These are phyloP conservation scores for Camellia granthamiana DNA, from an alignment of 148 eudicot species.

Conservation along the genomic window DNA sequence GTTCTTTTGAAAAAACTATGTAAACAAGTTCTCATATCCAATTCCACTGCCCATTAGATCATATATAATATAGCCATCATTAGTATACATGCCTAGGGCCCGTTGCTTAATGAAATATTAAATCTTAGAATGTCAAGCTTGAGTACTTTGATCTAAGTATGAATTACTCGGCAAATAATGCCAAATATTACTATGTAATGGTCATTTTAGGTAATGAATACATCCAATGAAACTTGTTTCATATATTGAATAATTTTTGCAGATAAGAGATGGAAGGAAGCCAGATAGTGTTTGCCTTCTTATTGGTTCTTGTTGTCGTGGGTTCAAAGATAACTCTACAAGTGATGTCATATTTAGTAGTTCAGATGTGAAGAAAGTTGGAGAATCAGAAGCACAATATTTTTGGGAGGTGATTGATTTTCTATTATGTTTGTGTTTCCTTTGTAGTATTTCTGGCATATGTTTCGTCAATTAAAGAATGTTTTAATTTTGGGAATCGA, in stretches of 20 bases:
- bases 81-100: not conserved
- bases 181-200: not conserved
- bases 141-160: not conserved
- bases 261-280: slow-evolving; percentile 81
- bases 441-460: not conserved
- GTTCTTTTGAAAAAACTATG: not conserved
- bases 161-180: not conserved
- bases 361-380: slow-evolving; percentile 58
- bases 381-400: slow-evolving; percentile 67
- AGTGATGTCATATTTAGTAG: slow-evolving; percentile 91
- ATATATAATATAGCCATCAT: not conserved
- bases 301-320: slow-evolving; percentile 92
- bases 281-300: slow-evolving; percentile 97
- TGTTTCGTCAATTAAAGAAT: not conserved
- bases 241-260: slow-evolving; percentile 15
- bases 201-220: not conserved
- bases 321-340: slow-evolving; percentile 54
- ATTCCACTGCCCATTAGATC: not conserved
- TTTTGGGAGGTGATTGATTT: slow-evolving; percentile 85
- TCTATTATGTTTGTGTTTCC: slow-evolving; percentile 6
- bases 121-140: not conserved
- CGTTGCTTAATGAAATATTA: not conserved
- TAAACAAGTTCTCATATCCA: not conserved
- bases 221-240: slow-evolving; percentile 10
- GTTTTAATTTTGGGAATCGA: not conserved